These are phyloP conservation scores for Trypanosoma melophagium DNA, from an alignment of 208 protist species.

Conservation along the genomic window DNA sequence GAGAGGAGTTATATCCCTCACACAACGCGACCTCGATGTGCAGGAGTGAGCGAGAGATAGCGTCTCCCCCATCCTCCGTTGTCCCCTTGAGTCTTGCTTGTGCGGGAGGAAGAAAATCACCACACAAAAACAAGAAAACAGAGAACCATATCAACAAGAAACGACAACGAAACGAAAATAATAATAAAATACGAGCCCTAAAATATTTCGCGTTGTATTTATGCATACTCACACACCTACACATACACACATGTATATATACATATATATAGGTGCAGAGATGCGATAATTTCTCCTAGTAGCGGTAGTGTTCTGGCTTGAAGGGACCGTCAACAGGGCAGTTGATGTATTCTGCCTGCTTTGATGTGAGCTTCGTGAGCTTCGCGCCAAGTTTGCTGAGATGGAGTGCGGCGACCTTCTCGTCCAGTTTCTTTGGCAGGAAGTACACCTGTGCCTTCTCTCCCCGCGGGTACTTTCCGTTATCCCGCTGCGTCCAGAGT, in stretches of 20 bases:
- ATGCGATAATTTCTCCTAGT: slow-evolving; percentile 88
- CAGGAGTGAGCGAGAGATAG: too few species aligned
- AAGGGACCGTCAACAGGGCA: slow-evolving; percentile 96
- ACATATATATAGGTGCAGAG: not conserved
- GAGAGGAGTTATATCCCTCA: too few species aligned
- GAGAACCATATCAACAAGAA: too few species aligned
- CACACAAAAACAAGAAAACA: too few species aligned
- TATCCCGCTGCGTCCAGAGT: slow-evolving; percentile 94
- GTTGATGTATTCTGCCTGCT: slow-evolving; percentile 98
- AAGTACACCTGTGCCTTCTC: slow-evolving; percentile 94
- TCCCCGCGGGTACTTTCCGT: slow-evolving; percentile 92
- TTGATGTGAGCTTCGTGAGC: slow-evolving; percentile 94
- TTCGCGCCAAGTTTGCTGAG: slow-evolving; percentile 96
- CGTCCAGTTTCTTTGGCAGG: slow-evolving; percentile 98
- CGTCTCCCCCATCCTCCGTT: too few species aligned
- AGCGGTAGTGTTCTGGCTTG: slow-evolving; percentile 99
- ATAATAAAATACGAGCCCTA: too few species aligned
- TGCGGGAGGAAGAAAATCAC: too few species aligned
- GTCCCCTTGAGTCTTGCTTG: too few species aligned
- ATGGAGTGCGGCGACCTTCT: slow-evolving; percentile 99
- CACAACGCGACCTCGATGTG: too few species aligned
- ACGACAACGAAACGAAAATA: too few species aligned
- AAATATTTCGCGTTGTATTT: too few species aligned
- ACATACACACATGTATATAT: not conserved
- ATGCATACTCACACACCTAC: slow-evolving; percentile 4